Evolutionary conservation across 495 filamentous ascomycete species (phyloP).

Genomic region (Daldinia concentrica): DNA sequence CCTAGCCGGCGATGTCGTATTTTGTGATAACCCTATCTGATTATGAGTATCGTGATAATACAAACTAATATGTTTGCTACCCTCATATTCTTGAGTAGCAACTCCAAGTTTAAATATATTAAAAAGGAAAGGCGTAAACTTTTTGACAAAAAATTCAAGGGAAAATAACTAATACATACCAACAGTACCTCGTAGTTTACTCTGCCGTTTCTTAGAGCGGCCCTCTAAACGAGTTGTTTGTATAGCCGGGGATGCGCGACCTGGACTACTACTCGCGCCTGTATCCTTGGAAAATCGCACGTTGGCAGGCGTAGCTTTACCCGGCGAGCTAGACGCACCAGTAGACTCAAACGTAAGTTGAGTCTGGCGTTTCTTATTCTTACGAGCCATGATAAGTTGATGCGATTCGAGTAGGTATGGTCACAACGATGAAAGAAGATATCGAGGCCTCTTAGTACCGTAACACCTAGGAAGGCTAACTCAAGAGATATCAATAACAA

Average conservation of each 20-base stretch:
- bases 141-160: too few species aligned
- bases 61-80: neutral
- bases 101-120: neutral
- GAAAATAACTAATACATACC: constrained; percentile 19
- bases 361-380: constrained; percentile 41
- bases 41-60: constrained; percentile 8
- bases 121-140: neutral
- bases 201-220: constrained; percentile 10
- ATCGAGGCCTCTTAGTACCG: neutral
- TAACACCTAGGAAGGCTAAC: neutral
- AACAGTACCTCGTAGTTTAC: constrained; percentile 13
- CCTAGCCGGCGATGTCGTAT: neutral
- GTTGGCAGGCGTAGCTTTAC: constrained; percentile 28
- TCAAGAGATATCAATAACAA: neutral
- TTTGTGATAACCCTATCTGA: constrained; percentile 10
- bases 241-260: neutral
- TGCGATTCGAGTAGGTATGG: neutral
- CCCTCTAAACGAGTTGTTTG: constrained; percentile 7
- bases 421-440: neutral
- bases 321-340: constrained; percentile 13
- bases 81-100: neutral
- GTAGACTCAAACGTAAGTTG: constrained; percentile 42
- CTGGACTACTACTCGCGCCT: constrained; percentile 19
- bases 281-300: constrained; percentile 24
- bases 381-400: constrained; percentile 36